Percentiles rank a stretch among this genome's conserved stretches.
phyloP scores from a whole-genome alignment of 164 flowering plant genomes.

The Buxus sempervirens region DNA sequence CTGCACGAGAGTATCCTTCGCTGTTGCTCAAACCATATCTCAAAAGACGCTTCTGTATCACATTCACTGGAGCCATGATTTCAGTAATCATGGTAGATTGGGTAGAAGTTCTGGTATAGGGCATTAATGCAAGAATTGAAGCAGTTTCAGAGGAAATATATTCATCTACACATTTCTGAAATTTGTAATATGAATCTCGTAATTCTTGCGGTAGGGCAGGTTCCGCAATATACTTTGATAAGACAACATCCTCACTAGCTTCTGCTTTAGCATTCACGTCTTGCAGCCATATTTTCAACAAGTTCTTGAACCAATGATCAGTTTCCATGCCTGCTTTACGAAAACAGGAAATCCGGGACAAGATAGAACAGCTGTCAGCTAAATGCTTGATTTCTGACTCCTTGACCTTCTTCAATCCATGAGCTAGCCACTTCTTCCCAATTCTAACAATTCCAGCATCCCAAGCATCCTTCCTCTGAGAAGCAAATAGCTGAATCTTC shows the following conservation, averaged over 20 bases:
- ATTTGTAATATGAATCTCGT: conserved; percentile 64
- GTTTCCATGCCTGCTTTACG: conserved; percentile 91
- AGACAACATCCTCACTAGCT: conserved; percentile 42
- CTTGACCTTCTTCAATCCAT: conserved; percentile 81
- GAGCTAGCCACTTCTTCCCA: conserved; percentile 83
- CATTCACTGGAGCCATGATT: conserved; percentile 50
- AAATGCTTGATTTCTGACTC: conserved; percentile 79
- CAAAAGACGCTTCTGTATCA: conserved; percentile 52
- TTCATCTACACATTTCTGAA: conserved; percentile 52
- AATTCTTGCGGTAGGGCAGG: conserved; percentile 74
- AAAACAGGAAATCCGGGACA: conserved; percentile 56
- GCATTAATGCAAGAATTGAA: conserved; percentile 49
- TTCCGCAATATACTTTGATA: conserved; percentile 67
- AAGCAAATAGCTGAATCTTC: conserved; percentile 63
- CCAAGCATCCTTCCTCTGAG: conserved; percentile 75
- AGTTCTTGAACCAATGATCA: conserved; percentile 85
- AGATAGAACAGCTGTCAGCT: conserved; percentile 47
- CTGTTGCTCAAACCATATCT: conserved; percentile 65
- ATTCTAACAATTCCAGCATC: conserved; percentile 56
- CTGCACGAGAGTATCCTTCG: conserved; percentile 52
- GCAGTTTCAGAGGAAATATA: conserved; percentile 72
- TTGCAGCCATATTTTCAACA: conserved; percentile 85
- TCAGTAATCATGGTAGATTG: conserved; percentile 30
- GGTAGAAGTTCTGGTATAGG: conserved; percentile 21
- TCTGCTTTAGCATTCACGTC: conserved; percentile 46